These are phyloP conservation scores for Colletotrichum gloeosporioides DNA, from an alignment of 2,329 filamentous ascomycete genomes.

Conservation along the genomic window DNA sequence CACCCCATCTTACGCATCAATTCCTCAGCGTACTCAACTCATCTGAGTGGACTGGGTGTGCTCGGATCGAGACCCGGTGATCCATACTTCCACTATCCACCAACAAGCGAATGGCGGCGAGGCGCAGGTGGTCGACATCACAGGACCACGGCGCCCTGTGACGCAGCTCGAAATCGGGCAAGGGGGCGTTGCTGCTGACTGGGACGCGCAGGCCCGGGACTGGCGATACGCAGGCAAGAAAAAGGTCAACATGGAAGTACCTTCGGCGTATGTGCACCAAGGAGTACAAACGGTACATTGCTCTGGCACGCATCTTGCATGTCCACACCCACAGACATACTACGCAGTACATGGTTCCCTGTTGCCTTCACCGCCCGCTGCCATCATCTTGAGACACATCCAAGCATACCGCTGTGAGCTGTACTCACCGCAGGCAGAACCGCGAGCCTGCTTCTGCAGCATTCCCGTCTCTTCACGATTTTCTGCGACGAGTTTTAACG, in stretches of 20 bases:
- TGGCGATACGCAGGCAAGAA: neutral
- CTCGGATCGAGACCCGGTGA: slow-evolving; percentile 5
- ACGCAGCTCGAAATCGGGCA: slow-evolving; percentile 5
- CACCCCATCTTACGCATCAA: slow-evolving; percentile 7
- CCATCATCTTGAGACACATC: neutral
- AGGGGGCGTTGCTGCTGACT: neutral
- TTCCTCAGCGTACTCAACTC: slow-evolving; percentile 10
- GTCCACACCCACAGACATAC: neutral
- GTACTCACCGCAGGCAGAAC: neutral
- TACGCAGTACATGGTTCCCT: neutral
- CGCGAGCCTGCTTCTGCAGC: neutral
- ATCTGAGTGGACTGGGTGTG: neutral
- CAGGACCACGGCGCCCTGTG: slow-evolving; percentile 19
- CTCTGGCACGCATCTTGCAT: neutral
- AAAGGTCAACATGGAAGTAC: neutral
- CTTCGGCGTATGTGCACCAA: neutral
- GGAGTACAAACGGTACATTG: neutral
- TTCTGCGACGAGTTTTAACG: neutral
- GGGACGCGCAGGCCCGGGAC: neutral
- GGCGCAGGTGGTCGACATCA: slow-evolving; percentile 20
- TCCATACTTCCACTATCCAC: slow-evolving; percentile 3
- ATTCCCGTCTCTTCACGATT: neutral
- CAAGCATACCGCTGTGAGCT: neutral
- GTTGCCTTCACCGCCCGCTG: neutral
- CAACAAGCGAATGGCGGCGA: slow-evolving; percentile 8